These are phyloP conservation scores for Rhizopogon roseolus DNA, from an alignment of 768 basidiomycete genomes.

Conservation along the genomic window DNA sequence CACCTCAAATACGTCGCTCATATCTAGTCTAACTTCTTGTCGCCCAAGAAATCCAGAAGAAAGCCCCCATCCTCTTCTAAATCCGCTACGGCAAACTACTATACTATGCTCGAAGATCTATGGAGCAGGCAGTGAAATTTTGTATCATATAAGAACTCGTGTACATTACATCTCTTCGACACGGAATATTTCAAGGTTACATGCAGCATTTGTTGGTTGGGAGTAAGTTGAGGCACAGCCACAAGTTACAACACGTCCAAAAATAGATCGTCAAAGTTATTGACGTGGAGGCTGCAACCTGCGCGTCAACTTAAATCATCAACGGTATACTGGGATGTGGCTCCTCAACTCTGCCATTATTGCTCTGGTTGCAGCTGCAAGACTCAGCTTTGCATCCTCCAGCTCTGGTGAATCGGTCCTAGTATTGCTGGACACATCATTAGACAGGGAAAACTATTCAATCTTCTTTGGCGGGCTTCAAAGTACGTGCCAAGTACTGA, in stretches of 20 bases:
- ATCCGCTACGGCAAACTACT: too few relatives aligned
- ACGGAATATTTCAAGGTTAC: too few relatives aligned
- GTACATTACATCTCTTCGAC: too few relatives aligned
- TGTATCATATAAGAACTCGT: too few relatives aligned
- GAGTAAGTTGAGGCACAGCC: constrained; percentile 25
- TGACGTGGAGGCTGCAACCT: constrained; percentile 17
- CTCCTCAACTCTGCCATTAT: constrained; percentile 20
- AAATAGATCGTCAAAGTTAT: constrained; percentile 5
- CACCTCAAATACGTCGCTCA: too few relatives aligned
- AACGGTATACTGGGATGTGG: constrained; percentile 18
- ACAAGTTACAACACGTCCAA: constrained; percentile 15
- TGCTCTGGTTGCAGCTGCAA: constrained; percentile 23
- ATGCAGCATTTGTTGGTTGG: too few relatives aligned
- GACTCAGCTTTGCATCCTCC: constrained; percentile 48
- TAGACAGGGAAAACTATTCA: constrained; percentile 67
- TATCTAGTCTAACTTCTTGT: too few relatives aligned
- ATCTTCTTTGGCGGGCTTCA: constrained; percentile 77
- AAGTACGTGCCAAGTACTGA: constrained; percentile 40
- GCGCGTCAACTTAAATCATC: not conserved
- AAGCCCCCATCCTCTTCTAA: too few relatives aligned
- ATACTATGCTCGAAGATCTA: too few relatives aligned
- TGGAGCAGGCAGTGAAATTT: too few relatives aligned
- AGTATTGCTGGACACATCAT: constrained; percentile 72
- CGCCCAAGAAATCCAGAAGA: too few relatives aligned
- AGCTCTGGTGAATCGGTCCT: constrained; percentile 80